phyloP scores from a whole-genome alignment of 2,329 filamentous ascomycete genomes.

The Microdochium bolleyi region DNA sequence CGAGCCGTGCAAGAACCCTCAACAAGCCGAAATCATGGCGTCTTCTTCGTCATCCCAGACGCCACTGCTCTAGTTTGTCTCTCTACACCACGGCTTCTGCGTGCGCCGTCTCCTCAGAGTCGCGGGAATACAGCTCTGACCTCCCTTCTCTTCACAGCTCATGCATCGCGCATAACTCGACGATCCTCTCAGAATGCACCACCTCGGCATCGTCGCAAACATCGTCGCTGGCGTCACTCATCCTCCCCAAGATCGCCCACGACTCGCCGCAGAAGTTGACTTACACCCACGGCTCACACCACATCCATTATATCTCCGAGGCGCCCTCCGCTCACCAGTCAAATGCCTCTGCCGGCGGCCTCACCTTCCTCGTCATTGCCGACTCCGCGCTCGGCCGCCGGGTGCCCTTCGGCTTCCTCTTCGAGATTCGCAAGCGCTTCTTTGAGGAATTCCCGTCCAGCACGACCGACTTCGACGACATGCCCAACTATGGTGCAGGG shows the following conservation, averaged over 20 bases:
- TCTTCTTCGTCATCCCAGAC: slow-evolving; percentile 62
- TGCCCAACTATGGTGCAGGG: slow-evolving; percentile 86
- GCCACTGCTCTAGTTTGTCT: slow-evolving; percentile 64
- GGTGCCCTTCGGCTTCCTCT: slow-evolving; percentile 85
- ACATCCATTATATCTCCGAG: slow-evolving; percentile 93
- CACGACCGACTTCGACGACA: slow-evolving; percentile 62
- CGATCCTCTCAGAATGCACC: slow-evolving; percentile 89
- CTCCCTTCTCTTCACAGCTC: slow-evolving; percentile 45
- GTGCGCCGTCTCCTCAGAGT: slow-evolving; percentile 6
- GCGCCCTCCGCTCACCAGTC: slow-evolving; percentile 58
- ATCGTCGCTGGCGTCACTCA: slow-evolving; percentile 81
- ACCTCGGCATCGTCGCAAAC: slow-evolving; percentile 75
- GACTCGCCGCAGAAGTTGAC: slow-evolving; percentile 76
- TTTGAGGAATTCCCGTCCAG: slow-evolving; percentile 59
- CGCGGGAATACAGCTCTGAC: slow-evolving; percentile 4
- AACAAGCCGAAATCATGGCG: slow-evolving; percentile 43
- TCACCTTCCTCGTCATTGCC: slow-evolving; percentile 88
- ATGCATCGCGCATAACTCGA: slow-evolving; percentile 89
- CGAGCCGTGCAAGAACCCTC: background rate
- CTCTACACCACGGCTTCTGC: background rate
- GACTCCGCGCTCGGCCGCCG: slow-evolving; percentile 74
- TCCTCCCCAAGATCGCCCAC: slow-evolving; percentile 93
- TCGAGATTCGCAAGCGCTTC: slow-evolving; percentile 87
- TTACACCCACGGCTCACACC: slow-evolving; percentile 83
- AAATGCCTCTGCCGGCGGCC: slow-evolving; percentile 61